Conservation (phyloP, 2,329 filamentous ascomycete species). For the Botrytis sinoallii region DNA sequence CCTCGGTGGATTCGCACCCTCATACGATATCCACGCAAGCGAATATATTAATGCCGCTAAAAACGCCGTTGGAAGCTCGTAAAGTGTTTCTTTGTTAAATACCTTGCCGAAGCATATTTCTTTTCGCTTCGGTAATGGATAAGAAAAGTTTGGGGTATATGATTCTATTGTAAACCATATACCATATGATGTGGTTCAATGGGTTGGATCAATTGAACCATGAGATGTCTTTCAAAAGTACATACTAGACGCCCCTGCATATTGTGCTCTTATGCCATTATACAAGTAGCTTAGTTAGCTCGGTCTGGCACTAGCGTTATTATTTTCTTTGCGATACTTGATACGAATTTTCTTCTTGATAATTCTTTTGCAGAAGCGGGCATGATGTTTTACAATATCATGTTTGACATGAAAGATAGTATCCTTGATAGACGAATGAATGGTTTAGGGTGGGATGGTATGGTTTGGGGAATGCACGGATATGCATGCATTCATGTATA, state of each 20-base stretch:
- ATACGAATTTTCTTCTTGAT: neutral
- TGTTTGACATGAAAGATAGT: neutral
- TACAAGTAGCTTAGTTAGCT: neutral
- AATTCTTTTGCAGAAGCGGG: neutral
- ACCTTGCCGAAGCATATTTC: slow-evolving; percentile 5
- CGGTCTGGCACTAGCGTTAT: neutral
- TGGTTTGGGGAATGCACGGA: neutral
- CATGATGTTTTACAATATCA: neutral
- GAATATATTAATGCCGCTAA: slow-evolving; percentile 35
- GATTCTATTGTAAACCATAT: slow-evolving; percentile 8
- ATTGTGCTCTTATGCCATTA: neutral
- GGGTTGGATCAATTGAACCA: slow-evolving; percentile 6
- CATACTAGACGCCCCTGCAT: neutral
- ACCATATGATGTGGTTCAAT: neutral
- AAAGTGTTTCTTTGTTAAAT: neutral
- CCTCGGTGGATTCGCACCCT: slow-evolving; percentile 64
- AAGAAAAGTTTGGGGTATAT: slow-evolving; percentile 11
- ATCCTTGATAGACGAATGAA: neutral
- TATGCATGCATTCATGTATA: neutral
- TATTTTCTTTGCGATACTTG: neutral
- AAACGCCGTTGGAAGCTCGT: slow-evolving; percentile 29
- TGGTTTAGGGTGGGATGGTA: neutral
- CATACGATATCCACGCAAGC: slow-evolving; percentile 53
- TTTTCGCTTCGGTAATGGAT: slow-evolving; percentile 12
- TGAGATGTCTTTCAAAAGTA: slow-evolving; percentile 1